Percentiles rank a stretch among this genome's conserved stretches.
Conservation (phyloP, 192 early-diverging fungal species). For the Backusella psychrophila region DNA sequence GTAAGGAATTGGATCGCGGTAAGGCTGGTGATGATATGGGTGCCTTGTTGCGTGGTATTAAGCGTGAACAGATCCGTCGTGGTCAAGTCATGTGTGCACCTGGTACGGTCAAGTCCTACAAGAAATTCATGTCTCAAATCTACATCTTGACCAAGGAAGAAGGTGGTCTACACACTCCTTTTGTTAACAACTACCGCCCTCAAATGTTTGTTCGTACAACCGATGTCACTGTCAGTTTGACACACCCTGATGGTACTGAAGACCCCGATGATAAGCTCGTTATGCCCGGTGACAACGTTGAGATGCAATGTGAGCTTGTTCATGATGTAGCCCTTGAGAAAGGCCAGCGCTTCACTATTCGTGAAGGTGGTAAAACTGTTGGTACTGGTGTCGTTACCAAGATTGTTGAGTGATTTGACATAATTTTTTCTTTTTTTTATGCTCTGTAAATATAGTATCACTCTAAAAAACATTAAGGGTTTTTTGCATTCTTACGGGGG, state of each 20-base stretch:
- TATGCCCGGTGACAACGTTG: constrained; percentile 95
- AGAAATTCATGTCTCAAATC: constrained; percentile 87
- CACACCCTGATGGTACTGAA: constrained; percentile 69
- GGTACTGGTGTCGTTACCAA: constrained; percentile 76
- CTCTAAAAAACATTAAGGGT: too few relatives aligned
- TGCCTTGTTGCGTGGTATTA: constrained; percentile 91
- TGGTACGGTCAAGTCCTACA: constrained; percentile 93
- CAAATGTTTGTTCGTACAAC: constrained; percentile 95
- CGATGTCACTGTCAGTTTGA: constrained; percentile 90
- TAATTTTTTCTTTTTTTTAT: not conserved
- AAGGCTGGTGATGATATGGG: constrained; percentile 99
- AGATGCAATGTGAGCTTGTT: constrained; percentile 80
- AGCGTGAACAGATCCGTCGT: constrained; percentile 92
- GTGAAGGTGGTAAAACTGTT: constrained; percentile 97
- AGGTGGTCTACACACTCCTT: constrained; percentile 96
- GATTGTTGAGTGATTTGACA: constrained; percentile 19
- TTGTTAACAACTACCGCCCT: constrained; percentile 96
- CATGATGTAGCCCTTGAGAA: constrained; percentile 85
- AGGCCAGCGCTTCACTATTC: constrained; percentile 93
- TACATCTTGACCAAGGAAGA: constrained; percentile 97
- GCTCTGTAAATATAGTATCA: not conserved
- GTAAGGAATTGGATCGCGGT: constrained; percentile 96
- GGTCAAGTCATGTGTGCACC: constrained; percentile 92
- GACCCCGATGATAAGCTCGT: constrained; percentile 93
- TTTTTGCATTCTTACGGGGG: too few relatives aligned